Conservation (phyloP, 2,329 filamentous ascomycete species). For the Beauveria varroae region DNA sequence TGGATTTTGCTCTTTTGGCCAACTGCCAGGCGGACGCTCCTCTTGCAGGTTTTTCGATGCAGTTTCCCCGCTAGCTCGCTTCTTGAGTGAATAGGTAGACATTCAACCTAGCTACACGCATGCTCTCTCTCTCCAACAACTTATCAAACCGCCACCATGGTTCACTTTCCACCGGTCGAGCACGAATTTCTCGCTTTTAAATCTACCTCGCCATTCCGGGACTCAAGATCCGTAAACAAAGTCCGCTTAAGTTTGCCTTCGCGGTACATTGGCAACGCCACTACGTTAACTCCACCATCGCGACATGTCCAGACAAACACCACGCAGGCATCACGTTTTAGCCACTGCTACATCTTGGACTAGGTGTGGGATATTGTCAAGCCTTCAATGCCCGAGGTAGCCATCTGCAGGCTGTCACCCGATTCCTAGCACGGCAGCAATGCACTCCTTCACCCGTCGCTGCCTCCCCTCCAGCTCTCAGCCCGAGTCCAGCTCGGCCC, state of each 20-base stretch:
- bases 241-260: conserved; percentile 5
- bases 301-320: conserved; percentile 9
- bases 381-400: background rate
- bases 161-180: background rate
- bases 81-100: background rate
- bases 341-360: background rate
- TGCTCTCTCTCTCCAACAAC: background rate
- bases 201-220: background rate
- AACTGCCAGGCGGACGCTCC: background rate
- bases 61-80: background rate
- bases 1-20: background rate
- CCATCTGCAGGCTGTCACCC: background rate
- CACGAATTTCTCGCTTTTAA: background rate
- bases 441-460: background rate
- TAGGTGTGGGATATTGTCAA: background rate
- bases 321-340: conserved; percentile 5
- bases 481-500: conserved; percentile 4
- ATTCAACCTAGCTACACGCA: background rate
- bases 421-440: background rate
- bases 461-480: conserved; percentile 9
- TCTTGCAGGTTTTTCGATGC: background rate
- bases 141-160: background rate
- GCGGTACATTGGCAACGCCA: conserved; percentile 2
- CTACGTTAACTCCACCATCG: conserved; percentile 7
- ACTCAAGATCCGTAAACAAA: background rate